Conservation (phyloP, 164 flowering plant genomes). For the Piper longum region DNA sequence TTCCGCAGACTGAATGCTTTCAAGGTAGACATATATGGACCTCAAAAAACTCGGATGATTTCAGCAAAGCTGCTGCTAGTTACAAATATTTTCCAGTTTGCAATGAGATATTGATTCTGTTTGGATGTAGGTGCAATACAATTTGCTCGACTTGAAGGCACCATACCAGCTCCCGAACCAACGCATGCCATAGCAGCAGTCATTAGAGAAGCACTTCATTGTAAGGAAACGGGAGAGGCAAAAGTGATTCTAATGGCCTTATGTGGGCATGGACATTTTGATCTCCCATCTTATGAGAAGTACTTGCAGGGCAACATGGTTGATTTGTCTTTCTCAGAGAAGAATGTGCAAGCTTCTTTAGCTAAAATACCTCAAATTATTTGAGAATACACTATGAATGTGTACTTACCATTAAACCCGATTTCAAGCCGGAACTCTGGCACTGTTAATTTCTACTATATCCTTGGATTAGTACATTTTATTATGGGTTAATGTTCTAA, state of each 20-base stretch:
- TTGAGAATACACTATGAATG: not conserved
- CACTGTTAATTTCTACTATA: too few relatives aligned
- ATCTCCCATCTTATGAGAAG: slow-evolving; percentile 80
- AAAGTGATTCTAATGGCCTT: slow-evolving; percentile 87
- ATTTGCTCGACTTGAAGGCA: slow-evolving; percentile 81
- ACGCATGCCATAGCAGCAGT: slow-evolving; percentile 97
- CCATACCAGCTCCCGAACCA: slow-evolving; percentile 95
- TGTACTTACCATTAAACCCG: slow-evolving; percentile 1
- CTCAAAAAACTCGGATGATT: not conserved
- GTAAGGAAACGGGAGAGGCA: slow-evolving; percentile 70
- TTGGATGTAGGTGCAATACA: slow-evolving; percentile 62
- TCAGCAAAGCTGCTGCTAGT: not conserved
- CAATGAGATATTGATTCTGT: not conserved
- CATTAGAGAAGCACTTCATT: slow-evolving; percentile 77
- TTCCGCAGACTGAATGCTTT: slow-evolving; percentile 90
- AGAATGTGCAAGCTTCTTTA: slow-evolving; percentile 43
- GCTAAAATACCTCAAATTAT: slow-evolving; percentile 40
- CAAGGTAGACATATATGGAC: slow-evolving; percentile 27
- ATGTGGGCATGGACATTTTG: slow-evolving; percentile 99
- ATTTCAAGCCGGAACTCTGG: not conserved
- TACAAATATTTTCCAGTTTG: not conserved
- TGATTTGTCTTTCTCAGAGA: slow-evolving; percentile 56
- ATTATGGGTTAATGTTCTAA: too few relatives aligned
- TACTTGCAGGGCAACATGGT: slow-evolving; percentile 72
- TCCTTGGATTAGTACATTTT: not conserved